Conservation (phyloP, 345 rosid genomes). For the Populus deltoides region DNA sequence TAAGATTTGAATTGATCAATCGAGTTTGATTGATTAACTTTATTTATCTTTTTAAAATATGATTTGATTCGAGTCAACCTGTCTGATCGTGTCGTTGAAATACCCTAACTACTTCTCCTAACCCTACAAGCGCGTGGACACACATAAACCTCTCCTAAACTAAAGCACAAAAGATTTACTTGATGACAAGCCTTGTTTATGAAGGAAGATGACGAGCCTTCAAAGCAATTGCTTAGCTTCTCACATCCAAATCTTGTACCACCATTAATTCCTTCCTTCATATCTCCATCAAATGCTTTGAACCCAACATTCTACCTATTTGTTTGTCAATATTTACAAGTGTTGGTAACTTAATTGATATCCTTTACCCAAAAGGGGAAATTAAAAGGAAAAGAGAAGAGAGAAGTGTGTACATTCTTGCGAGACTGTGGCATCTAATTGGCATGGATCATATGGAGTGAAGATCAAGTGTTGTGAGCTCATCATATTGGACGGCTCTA, state of each 20-base stretch:
- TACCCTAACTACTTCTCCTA: neutral
- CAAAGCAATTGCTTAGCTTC: conserved; percentile 35
- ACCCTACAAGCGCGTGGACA: conserved; percentile 7
- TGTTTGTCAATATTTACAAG: no score
- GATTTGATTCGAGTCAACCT: no score
- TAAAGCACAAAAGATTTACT: neutral
- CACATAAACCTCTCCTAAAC: neutral
- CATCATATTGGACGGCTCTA: neutral
- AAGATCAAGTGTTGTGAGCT: neutral
- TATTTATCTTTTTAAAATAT: no score
- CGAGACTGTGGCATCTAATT: neutral
- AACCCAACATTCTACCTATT: no score
- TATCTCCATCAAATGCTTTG: no score
- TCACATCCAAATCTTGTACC: neutral
- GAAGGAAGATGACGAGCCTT: conserved; percentile 37
- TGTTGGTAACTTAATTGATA: neutral
- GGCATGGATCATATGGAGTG: neutral
- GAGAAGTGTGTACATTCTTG: neutral
- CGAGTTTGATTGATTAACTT: no score
- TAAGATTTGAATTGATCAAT: no score
- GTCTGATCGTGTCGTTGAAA: no score
- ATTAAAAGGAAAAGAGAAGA: no score
- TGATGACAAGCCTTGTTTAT: neutral
- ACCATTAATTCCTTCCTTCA: neutral
- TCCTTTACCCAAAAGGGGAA: no score